Evolutionary conservation across 352 stramenopile genomes (phyloP).

Genomic region (Discostella stelligera): DNA sequence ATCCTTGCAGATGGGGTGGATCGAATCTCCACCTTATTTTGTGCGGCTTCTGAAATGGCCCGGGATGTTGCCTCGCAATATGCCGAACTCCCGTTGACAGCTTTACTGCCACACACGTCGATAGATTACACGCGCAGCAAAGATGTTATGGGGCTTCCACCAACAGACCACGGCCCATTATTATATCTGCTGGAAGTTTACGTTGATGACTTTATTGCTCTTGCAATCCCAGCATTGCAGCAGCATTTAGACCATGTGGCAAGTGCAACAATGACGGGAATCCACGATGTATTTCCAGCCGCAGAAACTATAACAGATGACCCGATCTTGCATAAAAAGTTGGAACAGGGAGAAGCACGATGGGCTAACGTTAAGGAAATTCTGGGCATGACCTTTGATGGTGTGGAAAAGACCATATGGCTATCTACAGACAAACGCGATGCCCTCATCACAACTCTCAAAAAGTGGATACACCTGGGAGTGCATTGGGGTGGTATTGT

Average conservation of each 20-base stretch:
- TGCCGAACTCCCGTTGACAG: background rate
- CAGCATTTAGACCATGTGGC: background rate
- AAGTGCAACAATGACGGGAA: background rate
- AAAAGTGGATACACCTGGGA: background rate
- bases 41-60: background rate
- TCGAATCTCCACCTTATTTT: constrained; percentile 13
- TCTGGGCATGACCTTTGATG: background rate
- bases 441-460: background rate
- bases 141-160: no score
- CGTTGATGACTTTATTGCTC: background rate
- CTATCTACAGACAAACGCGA: background rate
- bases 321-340: background rate
- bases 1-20: constrained; percentile 7
- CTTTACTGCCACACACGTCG: no score
- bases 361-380: constrained; percentile 1
- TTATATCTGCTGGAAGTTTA: background rate
- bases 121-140: background rate
- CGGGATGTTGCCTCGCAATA: background rate
- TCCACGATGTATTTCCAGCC: background rate
- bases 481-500: background rate
- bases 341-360: background rate
- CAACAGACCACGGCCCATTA: background rate
- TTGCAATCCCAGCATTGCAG: background rate
- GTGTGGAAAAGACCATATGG: background rate
- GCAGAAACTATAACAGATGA: background rate